Conservation (phyloP, 2,329 filamentous ascomycete genomes). For the Fusarium tupiense region DNA sequence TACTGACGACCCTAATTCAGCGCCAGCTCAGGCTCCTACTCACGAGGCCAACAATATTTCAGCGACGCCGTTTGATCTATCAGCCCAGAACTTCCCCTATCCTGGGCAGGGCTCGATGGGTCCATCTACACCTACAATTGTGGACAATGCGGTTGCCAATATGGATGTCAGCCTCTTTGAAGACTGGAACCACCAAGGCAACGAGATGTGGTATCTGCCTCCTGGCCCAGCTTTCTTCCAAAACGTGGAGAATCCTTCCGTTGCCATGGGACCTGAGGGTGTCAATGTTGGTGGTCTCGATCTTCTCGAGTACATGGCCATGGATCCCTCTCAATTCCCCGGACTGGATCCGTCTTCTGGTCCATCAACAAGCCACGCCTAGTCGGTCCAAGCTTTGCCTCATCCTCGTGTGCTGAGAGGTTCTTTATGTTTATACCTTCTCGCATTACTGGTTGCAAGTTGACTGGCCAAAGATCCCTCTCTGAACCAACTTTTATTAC, state of each 20-base stretch:
- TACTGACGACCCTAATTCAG: slow-evolving; percentile 43
- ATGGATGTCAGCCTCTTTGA: slow-evolving; percentile 58
- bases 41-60: slow-evolving; percentile 64
- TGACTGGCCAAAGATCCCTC: background rate
- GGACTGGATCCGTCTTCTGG: slow-evolving; percentile 44
- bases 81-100: slow-evolving; percentile 64
- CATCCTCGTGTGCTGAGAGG: background rate
- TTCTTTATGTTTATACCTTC: background rate
- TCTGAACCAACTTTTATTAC: background rate
- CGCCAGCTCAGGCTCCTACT: slow-evolving; percentile 46
- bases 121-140: slow-evolving; percentile 59
- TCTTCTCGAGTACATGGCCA: slow-evolving; percentile 73
- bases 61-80: slow-evolving; percentile 70
- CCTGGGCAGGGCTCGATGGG: slow-evolving; percentile 60
- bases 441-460: background rate
- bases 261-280: slow-evolving; percentile 74
- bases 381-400: background rate
- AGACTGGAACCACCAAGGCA: slow-evolving; percentile 65
- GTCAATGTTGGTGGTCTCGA: slow-evolving; percentile 74
- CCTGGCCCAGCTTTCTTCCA: slow-evolving; percentile 72
- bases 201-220: slow-evolving; percentile 75
- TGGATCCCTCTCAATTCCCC: slow-evolving; percentile 60
- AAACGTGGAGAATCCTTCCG: slow-evolving; percentile 68
- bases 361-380: slow-evolving; percentile 32
- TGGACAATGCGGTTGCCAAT: slow-evolving; percentile 43